These are phyloP conservation scores for Boletus tomentosulus DNA, from an alignment of 768 basidiomycete species.

Conservation along the genomic window DNA sequence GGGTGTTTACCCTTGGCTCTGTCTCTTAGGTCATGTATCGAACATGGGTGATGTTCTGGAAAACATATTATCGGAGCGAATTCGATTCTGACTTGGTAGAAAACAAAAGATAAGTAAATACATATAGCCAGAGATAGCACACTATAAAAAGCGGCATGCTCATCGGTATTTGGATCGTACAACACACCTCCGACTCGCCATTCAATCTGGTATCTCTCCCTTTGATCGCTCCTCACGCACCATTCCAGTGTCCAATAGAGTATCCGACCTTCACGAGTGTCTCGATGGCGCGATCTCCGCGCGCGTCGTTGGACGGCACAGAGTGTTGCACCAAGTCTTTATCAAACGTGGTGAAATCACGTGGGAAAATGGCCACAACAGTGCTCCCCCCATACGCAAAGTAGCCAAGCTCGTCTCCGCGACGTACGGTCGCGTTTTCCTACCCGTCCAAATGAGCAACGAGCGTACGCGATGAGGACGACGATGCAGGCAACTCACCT, in stretches of 20 bases:
- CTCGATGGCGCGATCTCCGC: constrained; percentile 43
- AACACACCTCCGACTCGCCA: background rate
- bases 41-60: background rate
- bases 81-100: background rate
- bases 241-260: constrained; percentile 26
- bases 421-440: constrained; percentile 48
- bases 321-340: constrained; percentile 58
- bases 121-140: background rate
- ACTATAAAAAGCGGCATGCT: background rate
- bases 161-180: background rate
- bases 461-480: background rate
- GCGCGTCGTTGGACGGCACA: constrained; percentile 8
- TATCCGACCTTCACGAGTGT: constrained; percentile 53
- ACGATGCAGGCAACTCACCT: constrained; percentile 9
- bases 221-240: background rate
- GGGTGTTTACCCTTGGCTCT: background rate
- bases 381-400: constrained; percentile 82
- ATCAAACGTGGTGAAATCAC: constrained; percentile 52
- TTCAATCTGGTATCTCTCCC: background rate
- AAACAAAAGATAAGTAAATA: background rate
- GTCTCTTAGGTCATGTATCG: background rate
- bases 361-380: constrained; percentile 55
- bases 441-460: background rate
- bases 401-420: constrained; percentile 64
- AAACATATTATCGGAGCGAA: background rate